Evolutionary conservation across 1,284 basidiomycete species (phyloP), one percentile per base, ranked within the genome.

Genomic region (Chondrostereum purpureum): DNA sequence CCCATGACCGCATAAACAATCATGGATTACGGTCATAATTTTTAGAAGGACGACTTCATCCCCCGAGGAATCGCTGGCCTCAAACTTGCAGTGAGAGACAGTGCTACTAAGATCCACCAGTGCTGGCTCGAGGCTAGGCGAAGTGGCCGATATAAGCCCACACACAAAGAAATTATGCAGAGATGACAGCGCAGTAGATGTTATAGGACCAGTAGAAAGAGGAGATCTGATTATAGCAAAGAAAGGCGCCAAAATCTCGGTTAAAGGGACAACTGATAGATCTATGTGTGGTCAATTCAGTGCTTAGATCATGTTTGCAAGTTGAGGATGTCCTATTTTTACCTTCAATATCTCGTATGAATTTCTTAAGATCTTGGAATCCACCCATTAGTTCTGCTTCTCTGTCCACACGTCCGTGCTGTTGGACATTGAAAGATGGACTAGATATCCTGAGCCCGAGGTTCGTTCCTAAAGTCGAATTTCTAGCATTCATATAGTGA

Each of bases 71-170:
- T 97, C 94, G 53, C 89, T 95, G 5, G 92, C 91, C 64, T 99
- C 96, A 61, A 99, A 99, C 63, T 96, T 93, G 74, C 95, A 98
- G 57, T 92, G 92, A 5, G 94, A 92, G 8, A 95, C 80, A 0
- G 94, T 86, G 47, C 80, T 85, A 58, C 93, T 95, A 46, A 97
- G 75, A 53, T 94, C 90, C 18, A 82, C 75, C 42, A 99, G 74
- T 3, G 88, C 85, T 23, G 72, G 62, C 52, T 78, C 78, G 46
- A 88, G 65, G 12, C 66, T 67, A 18, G 65, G 49, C 24, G 78
- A 77, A 39, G 65, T 63, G 5, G 75, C 63, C 22, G 69, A 72
- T 40, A 92, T 78, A 53, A 97, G 72, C 13, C 84, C 80, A 59
- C 83, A 86, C 36, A 84, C 69, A 60, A 94, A 88, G 68, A 97